A percentile compares a stretch with the other conserved stretches of the same genome.
phyloP scores from a whole-genome alignment of 257 asterid genomes.

The Solanum phureja region DNA sequence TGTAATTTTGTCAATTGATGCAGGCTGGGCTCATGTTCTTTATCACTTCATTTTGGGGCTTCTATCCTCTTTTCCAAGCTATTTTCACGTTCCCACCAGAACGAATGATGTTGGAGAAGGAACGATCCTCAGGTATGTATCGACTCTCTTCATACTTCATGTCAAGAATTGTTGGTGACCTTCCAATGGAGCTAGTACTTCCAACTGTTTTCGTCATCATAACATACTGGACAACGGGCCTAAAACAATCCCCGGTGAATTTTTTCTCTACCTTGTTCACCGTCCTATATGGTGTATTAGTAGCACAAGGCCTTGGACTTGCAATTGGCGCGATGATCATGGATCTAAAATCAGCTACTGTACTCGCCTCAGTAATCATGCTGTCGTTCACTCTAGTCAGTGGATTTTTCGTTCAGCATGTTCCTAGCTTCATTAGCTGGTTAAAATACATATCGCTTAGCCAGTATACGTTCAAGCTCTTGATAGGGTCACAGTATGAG shows the following conservation, averaged over 20 bases:
- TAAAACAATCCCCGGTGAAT: constrained; percentile 23
- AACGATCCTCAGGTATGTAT: constrained; percentile 79
- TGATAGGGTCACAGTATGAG: constrained; percentile 42
- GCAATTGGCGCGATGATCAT: constrained; percentile 69
- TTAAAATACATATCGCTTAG: constrained; percentile 51
- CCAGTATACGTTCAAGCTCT: constrained; percentile 50
- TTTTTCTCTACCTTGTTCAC: constrained; percentile 40
- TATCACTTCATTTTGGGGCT: constrained; percentile 64
- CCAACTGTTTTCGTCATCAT: constrained; percentile 50
- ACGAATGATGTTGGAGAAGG: constrained; percentile 52
- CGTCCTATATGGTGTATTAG: constrained; percentile 39
- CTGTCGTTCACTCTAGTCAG: constrained; percentile 43
- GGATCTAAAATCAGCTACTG: constrained; percentile 51
- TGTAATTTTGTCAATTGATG: neutral
- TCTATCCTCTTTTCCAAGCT: constrained; percentile 65
- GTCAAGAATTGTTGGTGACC: constrained; percentile 60
- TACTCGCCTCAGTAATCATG: constrained; percentile 56
- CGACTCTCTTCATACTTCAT: constrained; percentile 71
- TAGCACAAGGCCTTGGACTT: constrained; percentile 62
- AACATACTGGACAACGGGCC: constrained; percentile 76
- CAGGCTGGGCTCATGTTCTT: constrained; percentile 70
- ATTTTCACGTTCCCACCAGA: constrained; percentile 77
- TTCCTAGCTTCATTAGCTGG: constrained; percentile 55
- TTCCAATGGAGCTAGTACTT: constrained; percentile 76
- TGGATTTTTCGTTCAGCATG: constrained; percentile 57